These are phyloP conservation scores for Acanthamoeba culbertsoni DNA, from an alignment of 208 protist species.

Conservation along the genomic window DNA sequence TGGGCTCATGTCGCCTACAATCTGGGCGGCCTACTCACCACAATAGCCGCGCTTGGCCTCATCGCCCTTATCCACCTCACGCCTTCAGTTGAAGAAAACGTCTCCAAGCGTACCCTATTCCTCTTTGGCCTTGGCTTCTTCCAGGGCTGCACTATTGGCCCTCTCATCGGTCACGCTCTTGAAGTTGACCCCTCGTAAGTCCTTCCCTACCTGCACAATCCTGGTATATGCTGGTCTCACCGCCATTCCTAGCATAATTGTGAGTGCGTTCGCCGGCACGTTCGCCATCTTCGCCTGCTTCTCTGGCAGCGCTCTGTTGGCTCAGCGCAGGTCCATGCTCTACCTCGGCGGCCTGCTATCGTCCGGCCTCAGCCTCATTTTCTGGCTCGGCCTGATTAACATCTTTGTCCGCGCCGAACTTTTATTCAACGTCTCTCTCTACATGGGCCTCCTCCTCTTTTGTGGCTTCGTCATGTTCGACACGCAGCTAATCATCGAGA, in stretches of 20 bases:
- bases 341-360: neutral
- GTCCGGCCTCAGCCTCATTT: neutral
- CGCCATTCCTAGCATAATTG: neutral
- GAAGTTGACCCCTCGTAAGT: neutral
- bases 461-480: conserved; percentile 36
- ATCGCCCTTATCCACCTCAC: neutral
- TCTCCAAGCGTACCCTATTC: neutral
- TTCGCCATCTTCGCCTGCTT: neutral
- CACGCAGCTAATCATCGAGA: conserved; percentile 19
- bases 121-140: conserved; percentile 8
- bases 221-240: neutral
- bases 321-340: conserved; percentile 8
- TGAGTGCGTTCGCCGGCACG: neutral
- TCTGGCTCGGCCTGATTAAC: neutral
- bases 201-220: neutral
- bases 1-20: neutral
- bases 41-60: neutral
- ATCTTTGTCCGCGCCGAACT: neutral
- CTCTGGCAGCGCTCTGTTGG: conserved; percentile 5
- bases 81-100: neutral
- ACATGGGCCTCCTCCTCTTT: neutral
- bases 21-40: neutral
- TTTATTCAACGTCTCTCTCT: neutral
- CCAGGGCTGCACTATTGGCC: neutral
- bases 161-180: neutral